These are phyloP conservation scores for Ceratobasidium sp. DNA, from an alignment of 1,284 basidiomycete species.

Conservation along the genomic window DNA sequence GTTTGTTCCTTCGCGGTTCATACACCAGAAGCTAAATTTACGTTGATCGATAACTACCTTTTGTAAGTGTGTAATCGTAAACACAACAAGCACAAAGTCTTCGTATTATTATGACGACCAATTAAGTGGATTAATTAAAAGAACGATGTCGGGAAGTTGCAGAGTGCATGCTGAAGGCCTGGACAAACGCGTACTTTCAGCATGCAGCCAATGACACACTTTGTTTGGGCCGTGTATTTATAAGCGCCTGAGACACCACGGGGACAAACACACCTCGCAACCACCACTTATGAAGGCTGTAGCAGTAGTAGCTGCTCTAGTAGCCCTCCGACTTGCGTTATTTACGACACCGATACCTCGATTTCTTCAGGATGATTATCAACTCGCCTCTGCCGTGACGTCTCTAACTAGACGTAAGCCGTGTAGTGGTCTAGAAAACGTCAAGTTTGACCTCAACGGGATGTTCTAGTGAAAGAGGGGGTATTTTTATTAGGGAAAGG, in stretches of 20 bases:
- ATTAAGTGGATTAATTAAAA: no score
- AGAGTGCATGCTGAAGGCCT: no score
- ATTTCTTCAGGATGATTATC: conserved; percentile 62
- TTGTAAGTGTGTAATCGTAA: no score
- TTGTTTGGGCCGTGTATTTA: no score
- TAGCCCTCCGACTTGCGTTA: conserved; percentile 53
- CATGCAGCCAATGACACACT: no score
- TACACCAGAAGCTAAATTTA: no score
- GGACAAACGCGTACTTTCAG: no score
- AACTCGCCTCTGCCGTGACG: conserved; percentile 84
- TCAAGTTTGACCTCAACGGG: conserved; percentile 29
- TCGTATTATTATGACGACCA: no score
- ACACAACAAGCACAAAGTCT: no score
- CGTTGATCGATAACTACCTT: no score
- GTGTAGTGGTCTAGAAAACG: conserved; percentile 54
- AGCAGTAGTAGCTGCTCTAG: conserved; percentile 36
- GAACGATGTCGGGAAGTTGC: no score
- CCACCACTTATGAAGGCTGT: conserved; percentile 39
- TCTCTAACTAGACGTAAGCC: conserved; percentile 69
- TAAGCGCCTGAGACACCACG: not conserved
- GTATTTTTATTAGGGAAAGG: conserved; percentile 78
- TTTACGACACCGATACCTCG: conserved; percentile 54
- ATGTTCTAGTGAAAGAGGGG: conserved; percentile 80
- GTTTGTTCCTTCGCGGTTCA: no score
- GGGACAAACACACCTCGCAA: conserved; percentile 29